phyloP scores from a whole-genome alignment of 306 rosid genomes.

The Corylus americana region DNA sequence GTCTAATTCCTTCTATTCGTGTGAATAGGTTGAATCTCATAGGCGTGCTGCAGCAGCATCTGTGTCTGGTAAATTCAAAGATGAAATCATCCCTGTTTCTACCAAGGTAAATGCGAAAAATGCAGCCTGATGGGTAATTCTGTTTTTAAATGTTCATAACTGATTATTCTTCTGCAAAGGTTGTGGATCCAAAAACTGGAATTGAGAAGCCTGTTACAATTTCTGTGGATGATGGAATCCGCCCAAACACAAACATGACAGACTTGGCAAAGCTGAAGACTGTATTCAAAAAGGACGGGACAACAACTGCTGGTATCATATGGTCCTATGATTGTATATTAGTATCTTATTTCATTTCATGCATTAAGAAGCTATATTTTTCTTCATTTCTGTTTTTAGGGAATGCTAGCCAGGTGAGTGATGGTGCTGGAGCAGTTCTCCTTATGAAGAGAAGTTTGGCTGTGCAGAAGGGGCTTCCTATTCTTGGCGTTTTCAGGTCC shows the following conservation, averaged over 20 bases:
- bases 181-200: constrained; percentile 86
- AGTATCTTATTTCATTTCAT: background rate
- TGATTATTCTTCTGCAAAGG: constrained; percentile 41
- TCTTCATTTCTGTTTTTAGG: constrained; percentile 45
- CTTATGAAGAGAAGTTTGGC: constrained; percentile 91
- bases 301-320: constrained; percentile 80
- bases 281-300: constrained; percentile 71
- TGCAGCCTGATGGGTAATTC: background rate
- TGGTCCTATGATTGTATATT: constrained; percentile 12
- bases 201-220: constrained; percentile 60
- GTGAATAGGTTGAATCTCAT: constrained; percentile 77
- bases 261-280: constrained; percentile 83
- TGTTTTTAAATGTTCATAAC: constrained; percentile 17
- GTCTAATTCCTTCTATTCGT: constrained; percentile 12
- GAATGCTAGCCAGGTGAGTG: constrained; percentile 90
- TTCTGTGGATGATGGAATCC: constrained; percentile 81
- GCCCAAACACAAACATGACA: constrained; percentile 57
- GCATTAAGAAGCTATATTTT: background rate
- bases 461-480: constrained; percentile 72
- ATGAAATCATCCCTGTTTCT: constrained; percentile 80
- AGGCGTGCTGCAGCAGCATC: constrained; percentile 84
- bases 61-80: constrained; percentile 83
- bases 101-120: constrained; percentile 60
- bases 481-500: constrained; percentile 83
- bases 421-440: constrained; percentile 95